A percentile compares a stretch with the other conserved stretches of the same genome.
Evolutionary conservation across 371 early-diverging fungal genomes (phyloP).

Genomic region (Mortierella sp.): DNA sequence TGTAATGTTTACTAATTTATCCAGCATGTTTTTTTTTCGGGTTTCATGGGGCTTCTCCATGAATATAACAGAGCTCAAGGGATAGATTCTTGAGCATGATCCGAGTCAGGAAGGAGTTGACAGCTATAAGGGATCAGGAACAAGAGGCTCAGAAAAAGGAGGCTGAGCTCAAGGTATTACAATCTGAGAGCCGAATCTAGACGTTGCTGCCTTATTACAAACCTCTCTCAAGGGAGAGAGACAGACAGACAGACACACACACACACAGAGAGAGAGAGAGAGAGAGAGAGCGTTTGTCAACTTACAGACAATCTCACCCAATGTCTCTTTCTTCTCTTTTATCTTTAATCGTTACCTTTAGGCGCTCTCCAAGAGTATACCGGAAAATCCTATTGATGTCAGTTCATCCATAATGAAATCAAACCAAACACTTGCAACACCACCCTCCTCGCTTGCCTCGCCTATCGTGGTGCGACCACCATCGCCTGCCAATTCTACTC

Average conservation of each 20-base stretch:
- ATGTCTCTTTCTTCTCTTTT: not conserved
- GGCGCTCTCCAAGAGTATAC: not conserved
- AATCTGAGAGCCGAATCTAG: not conserved
- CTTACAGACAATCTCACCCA: not conserved
- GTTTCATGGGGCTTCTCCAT: not conserved
- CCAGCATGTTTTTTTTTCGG: not conserved
- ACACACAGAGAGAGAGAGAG: too few species aligned
- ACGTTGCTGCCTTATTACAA: too few species aligned
- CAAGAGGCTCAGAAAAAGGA: constrained; percentile 38
- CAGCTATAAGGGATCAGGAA: constrained; percentile 44
- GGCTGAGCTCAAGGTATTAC: constrained; percentile 23
- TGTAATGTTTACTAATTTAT: not conserved
- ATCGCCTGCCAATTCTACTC: constrained; percentile 37
- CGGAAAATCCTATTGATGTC: constrained; percentile 9
- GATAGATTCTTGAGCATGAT: constrained; percentile 52
- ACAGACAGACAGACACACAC: too few species aligned
- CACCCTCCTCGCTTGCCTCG: constrained; percentile 18
- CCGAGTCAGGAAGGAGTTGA: constrained; percentile 43
- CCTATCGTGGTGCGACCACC: constrained; percentile 15
- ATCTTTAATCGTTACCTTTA: not conserved
- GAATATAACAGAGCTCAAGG: constrained; percentile 28
- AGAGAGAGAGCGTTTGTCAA: too few species aligned
- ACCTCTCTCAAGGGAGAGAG: too few species aligned
- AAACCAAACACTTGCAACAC: constrained; percentile 7
- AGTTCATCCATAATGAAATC: constrained; percentile 1